Evolutionary conservation across 305 asterid species (phyloP).

Genomic region (Fraxinus floribunda): DNA sequence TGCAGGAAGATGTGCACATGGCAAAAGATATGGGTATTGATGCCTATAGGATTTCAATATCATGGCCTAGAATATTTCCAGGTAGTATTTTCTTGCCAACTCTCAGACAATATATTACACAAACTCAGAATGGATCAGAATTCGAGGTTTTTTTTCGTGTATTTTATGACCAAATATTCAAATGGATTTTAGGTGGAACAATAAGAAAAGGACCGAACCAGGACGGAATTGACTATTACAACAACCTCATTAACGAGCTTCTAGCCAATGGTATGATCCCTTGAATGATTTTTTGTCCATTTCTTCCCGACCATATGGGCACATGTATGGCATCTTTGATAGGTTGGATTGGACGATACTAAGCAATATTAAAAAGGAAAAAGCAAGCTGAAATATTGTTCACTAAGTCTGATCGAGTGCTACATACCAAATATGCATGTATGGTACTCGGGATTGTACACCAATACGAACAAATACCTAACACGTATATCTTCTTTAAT

Average conservation of each 20-base stretch:
- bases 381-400: background rate
- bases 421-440: background rate
- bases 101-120: background rate
- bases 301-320: background rate
- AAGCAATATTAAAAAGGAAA: background rate
- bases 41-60: conserved; percentile 47
- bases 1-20: conserved; percentile 43
- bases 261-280: conserved; percentile 37
- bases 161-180: background rate
- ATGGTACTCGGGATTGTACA: background rate
- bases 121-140: background rate
- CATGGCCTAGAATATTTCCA: conserved; percentile 53
- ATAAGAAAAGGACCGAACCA: conserved; percentile 39
- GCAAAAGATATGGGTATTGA: conserved; percentile 38
- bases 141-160: background rate
- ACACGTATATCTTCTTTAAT: background rate
- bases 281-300: background rate
- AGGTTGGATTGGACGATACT: background rate
- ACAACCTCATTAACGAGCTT: conserved; percentile 42
- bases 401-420: background rate
- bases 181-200: conserved; percentile 39
- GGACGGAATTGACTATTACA: conserved; percentile 45
- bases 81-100: conserved; percentile 22
- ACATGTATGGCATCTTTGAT: background rate
- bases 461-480: background rate